Evolutionary conservation across 192 early-diverging fungal species (phyloP).

Genomic region (Jimgerdemannia flammicorona): DNA sequence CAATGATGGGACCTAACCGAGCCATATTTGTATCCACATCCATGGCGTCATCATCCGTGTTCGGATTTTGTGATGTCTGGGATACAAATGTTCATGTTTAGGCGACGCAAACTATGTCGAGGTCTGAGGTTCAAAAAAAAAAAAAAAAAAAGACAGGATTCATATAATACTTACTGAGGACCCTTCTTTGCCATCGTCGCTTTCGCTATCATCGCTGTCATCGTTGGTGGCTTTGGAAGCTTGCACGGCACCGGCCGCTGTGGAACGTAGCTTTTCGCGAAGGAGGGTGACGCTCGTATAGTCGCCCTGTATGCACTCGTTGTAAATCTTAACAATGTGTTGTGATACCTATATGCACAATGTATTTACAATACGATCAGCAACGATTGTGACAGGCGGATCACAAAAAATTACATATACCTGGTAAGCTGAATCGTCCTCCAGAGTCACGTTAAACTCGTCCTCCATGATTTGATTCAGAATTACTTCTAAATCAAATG

Average conservation of each 20-base stretch:
- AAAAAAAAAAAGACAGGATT: neutral
- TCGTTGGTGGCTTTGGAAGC: conserved; percentile 18
- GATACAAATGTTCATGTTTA: neutral
- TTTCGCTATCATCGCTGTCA: conserved; percentile 16
- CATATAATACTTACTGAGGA: neutral
- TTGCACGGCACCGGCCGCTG: neutral
- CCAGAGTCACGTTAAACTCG: conserved; percentile 48
- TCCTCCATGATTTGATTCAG: conserved; percentile 52
- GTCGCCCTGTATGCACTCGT: conserved; percentile 41
- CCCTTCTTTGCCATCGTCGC: neutral
- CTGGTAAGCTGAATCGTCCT: conserved; percentile 54
- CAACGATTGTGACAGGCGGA: neutral
- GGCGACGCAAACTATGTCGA: neutral
- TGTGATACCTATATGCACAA: conserved; percentile 26
- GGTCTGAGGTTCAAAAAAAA: neutral
- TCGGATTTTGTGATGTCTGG: neutral
- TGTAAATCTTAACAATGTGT: conserved; percentile 35
- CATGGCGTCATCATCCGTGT: conserved; percentile 18
- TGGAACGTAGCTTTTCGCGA: conserved; percentile 9
- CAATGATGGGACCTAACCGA: conserved; percentile 37
- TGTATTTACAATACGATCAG: neutral
- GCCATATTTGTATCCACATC: conserved; percentile 33
- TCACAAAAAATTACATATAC: conserved; percentile 11
- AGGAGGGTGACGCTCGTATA: conserved; percentile 26
- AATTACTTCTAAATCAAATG: conserved; percentile 51